Evolutionary conservation across 176 grass and related monocot species (phyloP).

Genomic region (Eragrostis curvula): DNA sequence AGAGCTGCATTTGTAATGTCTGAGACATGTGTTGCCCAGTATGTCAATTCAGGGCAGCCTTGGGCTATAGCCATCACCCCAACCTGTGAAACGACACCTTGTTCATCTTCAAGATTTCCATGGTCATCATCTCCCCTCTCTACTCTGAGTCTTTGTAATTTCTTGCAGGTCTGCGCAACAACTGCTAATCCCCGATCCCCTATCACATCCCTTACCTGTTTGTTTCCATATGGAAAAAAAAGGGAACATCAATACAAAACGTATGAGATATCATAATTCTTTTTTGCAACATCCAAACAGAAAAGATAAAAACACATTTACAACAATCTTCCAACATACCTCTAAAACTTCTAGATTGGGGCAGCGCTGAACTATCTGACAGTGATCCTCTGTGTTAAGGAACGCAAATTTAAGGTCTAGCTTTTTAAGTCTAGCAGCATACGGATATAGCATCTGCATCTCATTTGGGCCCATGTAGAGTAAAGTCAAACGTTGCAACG

Average conservation of each 20-base stretch:
- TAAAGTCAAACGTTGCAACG: conserved; percentile 57
- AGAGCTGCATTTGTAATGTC: conserved; percentile 98
- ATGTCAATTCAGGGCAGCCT: conserved; percentile 79
- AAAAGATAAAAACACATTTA: conserved; percentile 29
- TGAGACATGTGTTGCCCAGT: conserved; percentile 82
- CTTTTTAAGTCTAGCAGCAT: conserved; percentile 73
- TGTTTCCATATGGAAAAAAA: conserved; percentile 17
- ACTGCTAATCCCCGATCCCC: conserved; percentile 87
- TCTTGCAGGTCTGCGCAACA: conserved; percentile 90
- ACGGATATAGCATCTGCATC: conserved; percentile 84
- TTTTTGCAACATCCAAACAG: conserved; percentile 27
- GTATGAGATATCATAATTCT: conserved; percentile 12
- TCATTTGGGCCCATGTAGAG: conserved; percentile 74
- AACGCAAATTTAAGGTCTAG: conserved; percentile 89
- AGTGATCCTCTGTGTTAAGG: conserved; percentile 90
- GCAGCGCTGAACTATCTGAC: conserved; percentile 87
- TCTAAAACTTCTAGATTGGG: conserved; percentile 89
- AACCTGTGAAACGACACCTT: conserved; percentile 74
- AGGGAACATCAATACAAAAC: conserved; percentile 21
- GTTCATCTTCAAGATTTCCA: conserved; percentile 81
- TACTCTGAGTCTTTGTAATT: conserved; percentile 85
- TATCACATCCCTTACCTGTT: conserved; percentile 92
- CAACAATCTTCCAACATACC: conserved; percentile 52
- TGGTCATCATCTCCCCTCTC: conserved; percentile 95
- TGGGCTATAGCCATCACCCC: conserved; percentile 73